phyloP scores from a whole-genome alignment of 108 stramenopile species.

The Nannochloropsis gaditana region DNA sequence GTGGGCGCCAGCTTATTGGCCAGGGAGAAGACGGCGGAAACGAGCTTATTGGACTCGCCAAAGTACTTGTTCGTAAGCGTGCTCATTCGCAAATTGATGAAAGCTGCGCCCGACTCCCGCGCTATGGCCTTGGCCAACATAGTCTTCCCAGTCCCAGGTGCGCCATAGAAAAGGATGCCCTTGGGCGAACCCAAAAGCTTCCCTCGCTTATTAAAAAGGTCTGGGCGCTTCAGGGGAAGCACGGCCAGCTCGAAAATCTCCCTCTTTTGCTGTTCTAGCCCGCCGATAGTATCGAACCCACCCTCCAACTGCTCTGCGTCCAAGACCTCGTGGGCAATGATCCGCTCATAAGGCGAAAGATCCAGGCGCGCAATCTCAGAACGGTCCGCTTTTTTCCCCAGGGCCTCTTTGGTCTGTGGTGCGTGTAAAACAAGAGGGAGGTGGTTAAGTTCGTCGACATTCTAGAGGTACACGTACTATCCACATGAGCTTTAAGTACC shows the following conservation, averaged over 20 bases:
- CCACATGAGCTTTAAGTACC: neutral
- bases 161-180: conserved; percentile 89
- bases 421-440: neutral
- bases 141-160: conserved; percentile 85
- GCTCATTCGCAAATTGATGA: conserved; percentile 79
- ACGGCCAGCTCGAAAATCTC: conserved; percentile 86
- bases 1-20: conserved; percentile 83
- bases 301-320: conserved; percentile 62
- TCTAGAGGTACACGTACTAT: no score
- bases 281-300: conserved; percentile 77
- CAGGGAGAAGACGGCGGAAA: conserved; percentile 80
- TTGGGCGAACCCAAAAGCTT: conserved; percentile 65
- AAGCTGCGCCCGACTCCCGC: conserved; percentile 83
- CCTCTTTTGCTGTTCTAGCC: conserved; percentile 70
- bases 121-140: conserved; percentile 96
- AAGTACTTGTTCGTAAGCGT: conserved; percentile 93
- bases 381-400: conserved; percentile 27
- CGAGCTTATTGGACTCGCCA: conserved; percentile 89
- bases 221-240: conserved; percentile 77
- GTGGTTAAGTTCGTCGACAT: neutral
- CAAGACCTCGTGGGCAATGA: conserved; percentile 71
- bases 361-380: conserved; percentile 28
- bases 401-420: conserved; percentile 21
- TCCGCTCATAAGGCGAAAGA: conserved; percentile 61
- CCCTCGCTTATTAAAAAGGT: conserved; percentile 60